phyloP scores from a whole-genome alignment of 2,329 filamentous ascomycete species.

The Xylaria hypoxylon region DNA sequence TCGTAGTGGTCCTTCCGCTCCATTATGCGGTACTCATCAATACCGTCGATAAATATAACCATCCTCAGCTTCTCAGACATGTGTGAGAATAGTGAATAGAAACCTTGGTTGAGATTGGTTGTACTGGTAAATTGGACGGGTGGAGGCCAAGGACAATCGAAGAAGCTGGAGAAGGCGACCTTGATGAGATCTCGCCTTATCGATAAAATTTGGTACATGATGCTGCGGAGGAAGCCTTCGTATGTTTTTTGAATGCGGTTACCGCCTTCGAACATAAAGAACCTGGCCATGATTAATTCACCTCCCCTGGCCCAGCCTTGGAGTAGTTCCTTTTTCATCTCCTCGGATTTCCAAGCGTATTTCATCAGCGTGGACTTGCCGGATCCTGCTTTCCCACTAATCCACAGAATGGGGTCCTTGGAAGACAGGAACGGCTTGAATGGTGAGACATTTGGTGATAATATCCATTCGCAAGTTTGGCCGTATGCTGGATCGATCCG shows the following conservation, averaged over 20 bases:
- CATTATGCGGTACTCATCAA: conserved; percentile 52
- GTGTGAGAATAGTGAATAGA: conserved; percentile 49
- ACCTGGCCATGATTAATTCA: conserved; percentile 50
- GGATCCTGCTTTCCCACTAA: conserved; percentile 59
- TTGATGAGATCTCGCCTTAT: conserved; percentile 49
- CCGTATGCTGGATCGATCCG: conserved; percentile 54
- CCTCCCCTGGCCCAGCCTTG: conserved; percentile 51
- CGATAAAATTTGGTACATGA: conserved; percentile 53
- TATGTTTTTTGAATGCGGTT: conserved; percentile 55
- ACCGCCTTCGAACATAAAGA: conserved; percentile 58
- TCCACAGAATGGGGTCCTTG: conserved; percentile 50
- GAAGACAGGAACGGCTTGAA: conserved; percentile 43
- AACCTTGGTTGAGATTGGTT: conserved; percentile 48
- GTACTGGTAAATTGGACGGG: conserved; percentile 48
- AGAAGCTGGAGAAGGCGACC: conserved; percentile 49
- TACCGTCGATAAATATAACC: conserved; percentile 48
- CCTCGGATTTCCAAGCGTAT: conserved; percentile 50
- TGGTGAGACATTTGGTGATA: conserved; percentile 46
- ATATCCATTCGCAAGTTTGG: conserved; percentile 60
- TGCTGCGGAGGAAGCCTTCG: conserved; percentile 54
- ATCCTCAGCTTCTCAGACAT: conserved; percentile 47
- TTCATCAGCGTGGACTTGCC: conserved; percentile 63
- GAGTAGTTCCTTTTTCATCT: conserved; percentile 46
- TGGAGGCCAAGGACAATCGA: conserved; percentile 48
- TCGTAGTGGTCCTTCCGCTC: conserved; percentile 51